phyloP scores from a whole-genome alignment of 352 stramenopile genomes.

The Blastocystis sp. region DNA sequence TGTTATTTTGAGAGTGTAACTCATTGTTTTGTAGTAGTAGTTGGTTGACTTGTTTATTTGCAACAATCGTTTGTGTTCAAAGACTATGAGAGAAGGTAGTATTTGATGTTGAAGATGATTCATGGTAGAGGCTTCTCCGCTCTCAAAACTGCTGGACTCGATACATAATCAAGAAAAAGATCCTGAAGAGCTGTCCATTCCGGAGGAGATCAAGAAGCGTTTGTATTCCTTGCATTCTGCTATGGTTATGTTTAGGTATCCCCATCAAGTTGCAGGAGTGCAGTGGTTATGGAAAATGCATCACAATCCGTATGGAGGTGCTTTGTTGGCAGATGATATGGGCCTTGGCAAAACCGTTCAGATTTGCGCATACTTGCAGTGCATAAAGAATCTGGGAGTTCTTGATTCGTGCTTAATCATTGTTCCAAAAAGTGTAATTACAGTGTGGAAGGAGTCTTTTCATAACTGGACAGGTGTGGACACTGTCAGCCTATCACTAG shows the following conservation, averaged over 20 bases:
- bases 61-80: neutral
- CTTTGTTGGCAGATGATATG: conserved; percentile 41
- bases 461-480: neutral
- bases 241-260: neutral
- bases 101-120: neutral
- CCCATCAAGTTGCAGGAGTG: neutral
- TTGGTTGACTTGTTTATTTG: neutral
- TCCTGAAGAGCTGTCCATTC: neutral
- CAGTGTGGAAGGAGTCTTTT: neutral
- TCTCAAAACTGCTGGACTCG: neutral
- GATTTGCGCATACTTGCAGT: neutral
- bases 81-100: neutral
- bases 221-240: neutral
- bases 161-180: neutral
- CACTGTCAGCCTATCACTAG: neutral
- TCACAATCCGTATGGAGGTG: neutral
- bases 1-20: neutral
- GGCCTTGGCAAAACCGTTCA: conserved; percentile 33
- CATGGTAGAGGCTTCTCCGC: neutral
- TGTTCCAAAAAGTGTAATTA: neutral
- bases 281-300: conserved; percentile 54
- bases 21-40: neutral
- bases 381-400: neutral
- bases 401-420: conserved; percentile 22
- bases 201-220: neutral